A percentile compares a stretch with the other conserved stretches of the same genome.
These are phyloP conservation scores for Schizophyllum commune DNA, from an alignment of 1,284 basidiomycete species.

Conservation along the genomic window DNA sequence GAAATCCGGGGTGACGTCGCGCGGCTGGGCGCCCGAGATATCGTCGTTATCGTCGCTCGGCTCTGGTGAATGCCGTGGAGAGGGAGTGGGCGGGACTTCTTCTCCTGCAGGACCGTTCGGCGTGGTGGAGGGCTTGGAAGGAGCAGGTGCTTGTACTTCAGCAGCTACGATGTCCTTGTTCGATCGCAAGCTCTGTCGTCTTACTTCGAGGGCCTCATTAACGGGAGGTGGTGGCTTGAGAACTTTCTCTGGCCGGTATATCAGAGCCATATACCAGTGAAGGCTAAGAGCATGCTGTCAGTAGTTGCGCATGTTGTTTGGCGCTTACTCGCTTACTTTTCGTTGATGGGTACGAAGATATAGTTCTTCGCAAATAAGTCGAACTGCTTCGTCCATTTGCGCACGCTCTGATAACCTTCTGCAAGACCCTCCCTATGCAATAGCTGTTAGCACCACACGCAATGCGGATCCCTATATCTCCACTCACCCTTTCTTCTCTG, in stretches of 20 bases:
- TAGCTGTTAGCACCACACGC: background rate
- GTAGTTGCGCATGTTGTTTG: background rate
- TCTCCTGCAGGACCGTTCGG: background rate
- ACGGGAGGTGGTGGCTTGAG: conserved; percentile 34
- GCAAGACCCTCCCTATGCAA: conserved; percentile 32
- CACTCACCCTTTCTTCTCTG: conserved; percentile 48
- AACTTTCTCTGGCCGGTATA: conserved; percentile 73
- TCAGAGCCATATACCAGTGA: conserved; percentile 97
- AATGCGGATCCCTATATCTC: background rate
- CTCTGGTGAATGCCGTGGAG: background rate
- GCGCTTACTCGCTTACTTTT: conserved; percentile 53
- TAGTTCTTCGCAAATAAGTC: conserved; percentile 90
- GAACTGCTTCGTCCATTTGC: conserved; percentile 89
- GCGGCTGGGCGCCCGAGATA: background rate
- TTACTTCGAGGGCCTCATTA: background rate
- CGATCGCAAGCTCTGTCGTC: background rate
- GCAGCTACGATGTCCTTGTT: background rate
- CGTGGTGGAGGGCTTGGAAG: background rate
- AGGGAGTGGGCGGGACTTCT: background rate
- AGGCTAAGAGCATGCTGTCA: conserved; percentile 39
- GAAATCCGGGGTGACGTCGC: background rate
- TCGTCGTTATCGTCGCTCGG: background rate
- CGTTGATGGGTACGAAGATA: conserved; percentile 94
- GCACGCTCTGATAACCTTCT: conserved; percentile 77
- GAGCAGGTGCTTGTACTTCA: background rate